A percentile compares a stretch with the other conserved stretches of the same genome.
Evolutionary conservation across 108 stramenopile species (phyloP).

Genomic region (Discostella pseudostelligera): DNA sequence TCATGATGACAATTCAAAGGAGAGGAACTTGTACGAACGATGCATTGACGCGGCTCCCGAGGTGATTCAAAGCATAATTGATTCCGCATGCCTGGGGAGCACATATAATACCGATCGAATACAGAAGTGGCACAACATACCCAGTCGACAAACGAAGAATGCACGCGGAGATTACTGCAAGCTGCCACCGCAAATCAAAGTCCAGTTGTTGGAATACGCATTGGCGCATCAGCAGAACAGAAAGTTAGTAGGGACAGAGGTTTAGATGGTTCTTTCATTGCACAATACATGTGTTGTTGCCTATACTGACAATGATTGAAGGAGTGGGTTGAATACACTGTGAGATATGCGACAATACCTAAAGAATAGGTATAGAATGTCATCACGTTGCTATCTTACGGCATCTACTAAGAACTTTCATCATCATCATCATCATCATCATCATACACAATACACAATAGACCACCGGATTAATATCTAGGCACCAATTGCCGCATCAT

Average conservation of each 20-base stretch:
- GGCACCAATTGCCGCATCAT: too few relatives aligned
- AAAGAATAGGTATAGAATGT: too few relatives aligned
- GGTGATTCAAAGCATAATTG: conserved; percentile 25
- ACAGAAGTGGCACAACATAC: not conserved
- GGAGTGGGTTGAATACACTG: too few relatives aligned
- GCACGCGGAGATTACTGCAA: conserved; percentile 32
- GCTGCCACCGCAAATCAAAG: conserved; percentile 43
- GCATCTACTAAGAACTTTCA: too few relatives aligned
- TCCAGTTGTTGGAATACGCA: conserved; percentile 39
- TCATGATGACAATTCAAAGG: conserved; percentile 6
- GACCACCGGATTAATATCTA: too few relatives aligned
- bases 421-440: too few relatives aligned
- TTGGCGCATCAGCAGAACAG: conserved; percentile 21
- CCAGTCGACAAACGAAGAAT: conserved; percentile 19
- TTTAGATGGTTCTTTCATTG: too few relatives aligned
- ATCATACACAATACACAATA: too few relatives aligned
- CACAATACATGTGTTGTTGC: too few relatives aligned
- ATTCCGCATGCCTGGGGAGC: conserved; percentile 14
- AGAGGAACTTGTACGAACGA: conserved; percentile 33
- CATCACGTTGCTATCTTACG: too few relatives aligned
- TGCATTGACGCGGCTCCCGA: conserved; percentile 37
- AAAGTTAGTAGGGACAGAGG: not conserved
- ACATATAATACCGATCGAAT: not conserved
- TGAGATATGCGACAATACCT: too few relatives aligned
- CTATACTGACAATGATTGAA: too few relatives aligned